These are phyloP conservation scores for Aspergillus ustus DNA, from an alignment of 2,329 filamentous ascomycete species.

Conservation along the genomic window DNA sequence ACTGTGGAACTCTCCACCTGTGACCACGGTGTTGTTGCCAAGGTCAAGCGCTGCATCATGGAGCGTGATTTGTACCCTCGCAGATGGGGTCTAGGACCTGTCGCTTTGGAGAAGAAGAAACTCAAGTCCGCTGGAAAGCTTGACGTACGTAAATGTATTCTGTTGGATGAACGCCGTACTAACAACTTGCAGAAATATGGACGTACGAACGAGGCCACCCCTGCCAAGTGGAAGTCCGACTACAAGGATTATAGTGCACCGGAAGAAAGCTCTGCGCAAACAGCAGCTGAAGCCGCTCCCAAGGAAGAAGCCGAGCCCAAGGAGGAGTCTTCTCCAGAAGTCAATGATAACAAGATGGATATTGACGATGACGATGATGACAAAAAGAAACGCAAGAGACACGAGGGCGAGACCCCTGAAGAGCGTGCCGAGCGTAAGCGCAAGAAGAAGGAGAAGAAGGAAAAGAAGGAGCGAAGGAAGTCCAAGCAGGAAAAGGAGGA, in stretches of 20 bases:
- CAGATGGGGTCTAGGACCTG: constrained; percentile 93
- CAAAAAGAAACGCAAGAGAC: constrained; percentile 59
- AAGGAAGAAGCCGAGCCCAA: constrained; percentile 40
- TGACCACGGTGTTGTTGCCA: constrained; percentile 96
- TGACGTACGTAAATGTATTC: constrained; percentile 62
- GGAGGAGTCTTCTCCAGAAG: constrained; percentile 34
- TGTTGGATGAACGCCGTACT: constrained; percentile 27
- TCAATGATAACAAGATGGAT: constrained; percentile 46
- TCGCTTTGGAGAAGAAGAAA: constrained; percentile 98
- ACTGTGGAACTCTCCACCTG: constrained; percentile 96
- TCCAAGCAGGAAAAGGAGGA: constrained; percentile 81
- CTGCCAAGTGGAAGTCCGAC: constrained; percentile 86
- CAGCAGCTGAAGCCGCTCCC: constrained; percentile 50
- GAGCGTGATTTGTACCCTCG: constrained; percentile 97
- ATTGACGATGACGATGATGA: constrained; percentile 46
- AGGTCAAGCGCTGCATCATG: constrained; percentile 99
- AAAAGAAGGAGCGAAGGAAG: constrained; percentile 73
- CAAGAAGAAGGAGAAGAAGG: constrained; percentile 60
- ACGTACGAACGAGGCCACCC: constrained; percentile 87
- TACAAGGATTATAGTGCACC: constrained; percentile 85
- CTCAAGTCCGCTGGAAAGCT: constrained; percentile 97
- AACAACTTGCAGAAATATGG: constrained; percentile 74
- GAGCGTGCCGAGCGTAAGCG: constrained; percentile 55
- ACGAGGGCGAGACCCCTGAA: constrained; percentile 59
- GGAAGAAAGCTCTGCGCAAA: constrained; percentile 50